phyloP scores from a whole-genome alignment of 441 rosid genomes.

The Populus hybrid region DNA sequence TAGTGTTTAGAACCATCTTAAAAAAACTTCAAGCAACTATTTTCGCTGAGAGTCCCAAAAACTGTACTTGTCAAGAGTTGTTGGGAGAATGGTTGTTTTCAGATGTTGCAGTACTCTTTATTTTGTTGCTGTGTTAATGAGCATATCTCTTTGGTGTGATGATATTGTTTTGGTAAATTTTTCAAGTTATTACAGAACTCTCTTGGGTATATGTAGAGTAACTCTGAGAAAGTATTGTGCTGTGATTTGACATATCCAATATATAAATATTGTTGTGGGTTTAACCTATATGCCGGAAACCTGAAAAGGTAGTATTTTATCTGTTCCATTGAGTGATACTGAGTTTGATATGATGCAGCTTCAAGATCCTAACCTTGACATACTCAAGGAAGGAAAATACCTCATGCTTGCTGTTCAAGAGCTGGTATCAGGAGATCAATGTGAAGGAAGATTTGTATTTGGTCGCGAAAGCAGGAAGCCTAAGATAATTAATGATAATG shows the following conservation, averaged over 20 bases:
- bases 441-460: conserved; percentile 97
- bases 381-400: conserved; percentile 88
- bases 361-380: conserved; percentile 67
- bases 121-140: background rate
- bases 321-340: background rate
- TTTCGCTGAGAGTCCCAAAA: background rate
- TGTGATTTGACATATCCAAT: background rate
- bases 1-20: background rate
- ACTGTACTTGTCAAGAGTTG: background rate
- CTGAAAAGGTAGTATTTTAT: background rate
- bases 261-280: background rate
- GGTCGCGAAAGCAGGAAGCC: conserved; percentile 80
- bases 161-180: background rate
- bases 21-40: background rate
- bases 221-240: background rate
- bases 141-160: background rate
- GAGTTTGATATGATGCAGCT: conserved; percentile 52
- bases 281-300: background rate
- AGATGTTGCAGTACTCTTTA: background rate
- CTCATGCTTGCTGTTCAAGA: conserved; percentile 92
- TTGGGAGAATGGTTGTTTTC: background rate
- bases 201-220: background rate
- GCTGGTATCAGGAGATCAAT: conserved; percentile 86
- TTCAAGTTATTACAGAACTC: background rate
- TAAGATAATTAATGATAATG: conserved; percentile 45